phyloP scores from a whole-genome alignment of 768 basidiomycete species.

The Arthromyces matolae region DNA sequence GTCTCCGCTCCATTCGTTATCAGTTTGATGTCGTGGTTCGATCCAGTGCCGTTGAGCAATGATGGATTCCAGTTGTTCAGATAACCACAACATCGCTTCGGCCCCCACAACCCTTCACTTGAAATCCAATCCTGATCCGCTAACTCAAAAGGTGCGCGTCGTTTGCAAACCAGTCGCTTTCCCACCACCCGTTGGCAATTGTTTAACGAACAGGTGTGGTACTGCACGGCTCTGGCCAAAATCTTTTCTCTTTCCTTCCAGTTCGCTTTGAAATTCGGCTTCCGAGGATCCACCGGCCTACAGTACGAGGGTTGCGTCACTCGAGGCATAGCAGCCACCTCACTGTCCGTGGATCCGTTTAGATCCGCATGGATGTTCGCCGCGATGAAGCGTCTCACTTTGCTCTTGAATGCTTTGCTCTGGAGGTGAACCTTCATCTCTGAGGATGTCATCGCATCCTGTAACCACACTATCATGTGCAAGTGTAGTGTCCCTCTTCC shows the following conservation, averaged over 20 bases:
- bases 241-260: too few relatives aligned
- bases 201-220: slow-evolving; percentile 35
- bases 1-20: slow-evolving; percentile 21
- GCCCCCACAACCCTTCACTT: slow-evolving; percentile 24
- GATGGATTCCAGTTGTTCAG: slow-evolving; percentile 27
- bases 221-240: slow-evolving; percentile 18
- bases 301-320: too few relatives aligned
- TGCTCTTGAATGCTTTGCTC: slow-evolving; percentile 23
- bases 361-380: slow-evolving; percentile 31
- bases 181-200: too few relatives aligned
- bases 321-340: too few relatives aligned
- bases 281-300: slow-evolving; percentile 20
- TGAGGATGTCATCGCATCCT: too few relatives aligned
- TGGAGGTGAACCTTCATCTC: slow-evolving; percentile 24
- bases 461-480: slow-evolving; percentile 32
- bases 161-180: too few relatives aligned
- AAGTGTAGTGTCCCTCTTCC: slow-evolving; percentile 34
- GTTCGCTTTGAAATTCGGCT: slow-evolving; percentile 21
- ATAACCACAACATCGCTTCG: slow-evolving; percentile 19
- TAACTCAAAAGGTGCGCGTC: slow-evolving; percentile 24
- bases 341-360: too few relatives aligned
- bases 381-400: slow-evolving; percentile 26
- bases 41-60: slow-evolving; percentile 20
- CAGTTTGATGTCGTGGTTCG: slow-evolving; percentile 42
- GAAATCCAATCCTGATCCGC: slow-evolving; percentile 16